Base-by-base conservation (phyloP, 768 basidiomycete species). In the Suillus americanus region DNA sequence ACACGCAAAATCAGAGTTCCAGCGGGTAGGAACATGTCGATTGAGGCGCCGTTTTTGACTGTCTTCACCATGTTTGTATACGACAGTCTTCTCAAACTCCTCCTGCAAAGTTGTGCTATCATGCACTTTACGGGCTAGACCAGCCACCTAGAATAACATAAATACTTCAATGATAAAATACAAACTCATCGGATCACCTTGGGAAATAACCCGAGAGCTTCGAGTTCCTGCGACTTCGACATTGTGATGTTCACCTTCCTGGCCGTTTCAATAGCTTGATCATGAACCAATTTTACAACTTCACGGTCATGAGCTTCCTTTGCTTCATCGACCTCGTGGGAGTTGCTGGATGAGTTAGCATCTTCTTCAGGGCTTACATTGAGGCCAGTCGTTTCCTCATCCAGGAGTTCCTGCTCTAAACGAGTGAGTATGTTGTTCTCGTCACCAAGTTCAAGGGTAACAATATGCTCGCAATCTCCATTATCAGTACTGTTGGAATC, bases 101-200 rank as follows among this genome's bases (percentile, higher is more conserved):
- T 72, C 72, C 10, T 69, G 68, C 8, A 76, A 62, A 13, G 67
- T 66, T 23, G 64, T 13, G 16, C 60, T 61, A 56, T 77, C 72
- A 66, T 76, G 72, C 13, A 76, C 66, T 30, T 66, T 61, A 10
- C 65, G 63, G 13, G 75, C 72, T 16, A 77, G 66, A 1, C 74
- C 71, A 37, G 75, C 66, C n/a, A 75, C 70, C 74, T 75, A 55
- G 28, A 18, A 37, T 5, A 1, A 20, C 8, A 14, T 20, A 20
- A 45, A 20, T 45, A 45, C 18, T 45, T 45, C 18, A 9, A 43
- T 10, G 2, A 18, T 43, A 9, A 43, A 35, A 35, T 35, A 43
- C 2, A 43, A 18, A 18, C 6, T 3, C 38, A 1, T 20, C 2
- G 6, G 9, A 43, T 43, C 18, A 45, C 43, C 43, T 45, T 45